A percentile compares a stretch with the other conserved stretches of the same genome.
phyloP scores from a whole-genome alignment of 2,329 filamentous ascomycete species.

The Xylaria sp. region DNA sequence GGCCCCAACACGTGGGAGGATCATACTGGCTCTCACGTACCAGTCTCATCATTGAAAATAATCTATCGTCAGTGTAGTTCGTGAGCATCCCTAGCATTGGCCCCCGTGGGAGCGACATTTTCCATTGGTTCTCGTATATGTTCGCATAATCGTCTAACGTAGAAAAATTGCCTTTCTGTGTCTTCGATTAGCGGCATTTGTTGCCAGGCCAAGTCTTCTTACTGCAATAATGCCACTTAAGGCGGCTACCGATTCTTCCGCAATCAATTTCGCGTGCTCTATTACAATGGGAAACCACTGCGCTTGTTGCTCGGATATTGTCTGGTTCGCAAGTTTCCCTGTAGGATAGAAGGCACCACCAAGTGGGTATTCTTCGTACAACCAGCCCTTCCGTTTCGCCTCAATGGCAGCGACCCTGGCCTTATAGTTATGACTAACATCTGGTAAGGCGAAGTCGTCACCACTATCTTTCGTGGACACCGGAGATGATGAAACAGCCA shows the following conservation, averaged over 20 bases:
- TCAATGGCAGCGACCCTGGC: not conserved
- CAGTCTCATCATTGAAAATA: constrained; percentile 24
- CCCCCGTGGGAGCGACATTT: constrained; percentile 16
- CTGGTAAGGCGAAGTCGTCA: constrained; percentile 4
- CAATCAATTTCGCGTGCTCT: constrained; percentile 11
- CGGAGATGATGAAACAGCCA: constrained; percentile 1
- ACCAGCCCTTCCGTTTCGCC: constrained; percentile 11
- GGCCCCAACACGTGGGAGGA: not conserved
- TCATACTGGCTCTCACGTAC: not conserved
- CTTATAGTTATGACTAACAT: not conserved
- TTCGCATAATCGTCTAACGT: constrained; percentile 16
- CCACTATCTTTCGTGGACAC: not conserved
- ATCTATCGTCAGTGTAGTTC: constrained; percentile 14
- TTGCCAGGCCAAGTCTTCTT: not conserved
- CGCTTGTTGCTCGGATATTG: constrained; percentile 12
- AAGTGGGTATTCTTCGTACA: constrained; percentile 10
- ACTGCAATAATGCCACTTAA: constrained; percentile 13
- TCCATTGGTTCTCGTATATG: constrained; percentile 15
- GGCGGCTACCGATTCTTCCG: constrained; percentile 5
- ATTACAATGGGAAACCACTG: constrained; percentile 17
- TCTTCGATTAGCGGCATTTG: not conserved
- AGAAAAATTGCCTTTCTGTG: constrained; percentile 14
- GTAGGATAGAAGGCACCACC: constrained; percentile 20
- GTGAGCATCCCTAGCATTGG: constrained; percentile 12
- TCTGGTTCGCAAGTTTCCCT: constrained; percentile 12